Percentiles rank a stretch among this genome's conserved stretches.
Conservation (phyloP, 164 flowering plant genomes). For the Nymphaea thermarum region DNA sequence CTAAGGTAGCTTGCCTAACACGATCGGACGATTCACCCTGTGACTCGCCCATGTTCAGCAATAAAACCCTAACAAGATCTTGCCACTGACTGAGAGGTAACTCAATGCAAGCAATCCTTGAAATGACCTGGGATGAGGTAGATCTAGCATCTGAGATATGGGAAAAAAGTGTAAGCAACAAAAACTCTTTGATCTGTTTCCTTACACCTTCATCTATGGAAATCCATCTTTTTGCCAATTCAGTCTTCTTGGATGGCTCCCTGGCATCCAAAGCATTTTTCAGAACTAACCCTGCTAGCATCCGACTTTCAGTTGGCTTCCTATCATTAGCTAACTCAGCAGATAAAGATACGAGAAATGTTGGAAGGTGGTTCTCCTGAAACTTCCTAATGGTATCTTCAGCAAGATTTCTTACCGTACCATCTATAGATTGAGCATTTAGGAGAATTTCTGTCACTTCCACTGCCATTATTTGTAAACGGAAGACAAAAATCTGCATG, state of each 20-base stretch:
- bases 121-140: conserved; percentile 64
- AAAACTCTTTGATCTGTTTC: conserved; percentile 38
- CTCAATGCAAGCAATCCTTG: conserved; percentile 65
- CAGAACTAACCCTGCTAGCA: conserved; percentile 51
- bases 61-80: conserved; percentile 44
- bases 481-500: not conserved
- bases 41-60: conserved; percentile 45
- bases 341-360: conserved; percentile 46
- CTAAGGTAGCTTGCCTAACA: conserved; percentile 64
- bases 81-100: conserved; percentile 70
- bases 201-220: conserved; percentile 32
- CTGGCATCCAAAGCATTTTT: conserved; percentile 69
- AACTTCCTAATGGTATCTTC: conserved; percentile 53
- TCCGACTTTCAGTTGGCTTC: conserved; percentile 57
- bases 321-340: conserved; percentile 52
- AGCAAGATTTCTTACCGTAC: conserved; percentile 50
- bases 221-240: conserved; percentile 58
- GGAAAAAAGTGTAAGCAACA: conserved; percentile 51
- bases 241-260: conserved; percentile 53
- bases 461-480: conserved; percentile 27
- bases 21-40: conserved; percentile 21
- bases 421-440: conserved; percentile 58
- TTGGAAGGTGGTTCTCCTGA: conserved; percentile 56
- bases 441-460: conserved; percentile 56
- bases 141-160: conserved; percentile 44